Base-by-base conservation (phyloP, 495 filamentous ascomycete genomes). In the Penicillium antarcticum region DNA sequence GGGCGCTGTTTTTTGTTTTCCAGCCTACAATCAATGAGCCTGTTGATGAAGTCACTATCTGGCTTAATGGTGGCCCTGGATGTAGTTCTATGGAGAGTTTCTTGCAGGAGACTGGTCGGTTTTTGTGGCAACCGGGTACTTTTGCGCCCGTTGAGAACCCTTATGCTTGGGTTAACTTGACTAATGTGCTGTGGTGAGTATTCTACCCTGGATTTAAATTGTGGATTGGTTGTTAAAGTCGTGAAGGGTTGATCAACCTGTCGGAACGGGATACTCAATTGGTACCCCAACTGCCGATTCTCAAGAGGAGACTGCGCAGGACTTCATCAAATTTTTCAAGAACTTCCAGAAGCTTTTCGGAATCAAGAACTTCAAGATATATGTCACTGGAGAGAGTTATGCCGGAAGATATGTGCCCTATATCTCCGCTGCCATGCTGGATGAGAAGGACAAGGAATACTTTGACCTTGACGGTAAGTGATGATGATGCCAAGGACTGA, bases 21-120 rank as follows among this genome's bases (percentile, higher is more conserved):
- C 72, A 75, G 37, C 74, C 75, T 4, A 79, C 62, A 1, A 62
- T 78, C 24, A 75, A 72, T 12, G 60, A 65, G 8, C 75, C 74
- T 12, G 70, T 77, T 1, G 83, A 89, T 46, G 87, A 91, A 59
- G 78, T 91, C 43, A 72, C 80, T n/a, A 85, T 90, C 57, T 90
- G 85, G 66, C 58, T 89, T 18, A 89, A 88, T 57, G 87, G 86
- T 17, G 85, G 86, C 13, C 80, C 80, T 11, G 84, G 83, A 13
- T 87, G 84, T 62, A 84, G 80, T 52, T 87, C 84, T 1, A 77
- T 87, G 40, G 82, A 82, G 40, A 81, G 82, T 11, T 79, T 89
- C 29, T 68, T 87, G 11, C 82, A 87, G 58, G 83, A 85, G 49
- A 88, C 83, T 62, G 85, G 85, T 1, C 73, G 78, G 1, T 83